Evolutionary conservation across 345 rosid genomes (phyloP), one percentile per base, ranked within the genome.

Genomic region (Erodium maritimum): DNA sequence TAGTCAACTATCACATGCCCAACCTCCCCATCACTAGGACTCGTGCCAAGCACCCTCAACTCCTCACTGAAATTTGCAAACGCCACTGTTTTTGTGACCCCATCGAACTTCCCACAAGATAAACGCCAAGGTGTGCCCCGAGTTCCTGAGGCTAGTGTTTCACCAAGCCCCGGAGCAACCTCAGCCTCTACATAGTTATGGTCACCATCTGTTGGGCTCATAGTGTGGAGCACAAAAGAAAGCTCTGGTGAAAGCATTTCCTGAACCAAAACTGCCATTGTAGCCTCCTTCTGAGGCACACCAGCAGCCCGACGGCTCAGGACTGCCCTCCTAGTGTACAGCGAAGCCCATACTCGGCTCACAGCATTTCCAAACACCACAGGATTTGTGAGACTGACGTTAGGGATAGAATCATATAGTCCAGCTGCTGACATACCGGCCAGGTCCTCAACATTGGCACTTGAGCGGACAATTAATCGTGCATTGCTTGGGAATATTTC

Each of bases 381-480:
- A 16, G 82, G 90, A 67, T 83, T 81, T 5, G 90, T 79, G 58
- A 80, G 89, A 59, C 90, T 87, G 24, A 89, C 96, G 54, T 93
- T 93, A 17, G 94, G 96, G 54, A 93, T 85, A 19, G 99, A 93
- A 50, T 93, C 99, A 45, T 93, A 93, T 50, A 93, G 91, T 56
- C 99, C 99, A 55, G 96, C 99, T 61, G 99, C 99, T 9, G 99
- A 93, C 95, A 93, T 86, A 57, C 99, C 99, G 0, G 91, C 94
- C 72, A 93, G 72, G 70, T 93, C 99, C 85, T 93, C 99, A 0
- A 89, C 91, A 55, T 93, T 93, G 63, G 99, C 99, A 68, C 99
- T 93, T 59, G 99, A 93, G 46, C 99, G 99, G 51, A 89, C 99
- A 55, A 93, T 85, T 62, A 93, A 65, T 55, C 89, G 81, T 18